Percentiles rank a stretch among this genome's conserved stretches.
phyloP scores from a whole-genome alignment of 345 rosid species.

The Excoecaria cochinchinensis region DNA sequence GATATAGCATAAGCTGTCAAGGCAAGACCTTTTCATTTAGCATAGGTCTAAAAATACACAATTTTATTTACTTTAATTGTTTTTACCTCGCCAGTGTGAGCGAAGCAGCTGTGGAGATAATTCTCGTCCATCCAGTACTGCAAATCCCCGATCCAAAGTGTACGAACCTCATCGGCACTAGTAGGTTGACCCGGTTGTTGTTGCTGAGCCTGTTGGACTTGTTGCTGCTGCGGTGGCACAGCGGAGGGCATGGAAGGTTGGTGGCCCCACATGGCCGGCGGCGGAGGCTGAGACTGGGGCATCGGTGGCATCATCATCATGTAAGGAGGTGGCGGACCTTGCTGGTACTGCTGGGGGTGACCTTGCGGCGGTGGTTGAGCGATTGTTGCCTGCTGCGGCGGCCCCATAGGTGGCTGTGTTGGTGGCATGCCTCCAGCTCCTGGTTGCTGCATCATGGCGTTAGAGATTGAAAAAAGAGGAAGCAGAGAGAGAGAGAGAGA shows the following conservation, averaged over 20 bases:
- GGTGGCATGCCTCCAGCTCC: slow-evolving; percentile 43
- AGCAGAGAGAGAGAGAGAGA: background rate
- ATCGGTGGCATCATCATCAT: slow-evolving; percentile 48
- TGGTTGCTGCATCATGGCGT: slow-evolving; percentile 66
- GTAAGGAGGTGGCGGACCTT: slow-evolving; percentile 31
- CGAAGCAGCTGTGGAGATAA: slow-evolving; percentile 55
- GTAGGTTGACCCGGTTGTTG: slow-evolving; percentile 36
- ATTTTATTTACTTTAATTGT: background rate
- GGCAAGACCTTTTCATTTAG: too few relatives aligned
- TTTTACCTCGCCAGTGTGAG: slow-evolving; percentile 63
- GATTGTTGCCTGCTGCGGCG: slow-evolving; percentile 44
- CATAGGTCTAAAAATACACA: too few relatives aligned
- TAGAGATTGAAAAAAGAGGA: background rate
- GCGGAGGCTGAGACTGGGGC: slow-evolving; percentile 41
- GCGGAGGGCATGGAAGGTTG: slow-evolving; percentile 15
- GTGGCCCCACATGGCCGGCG: slow-evolving; percentile 63
- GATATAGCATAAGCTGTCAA: too few relatives aligned
- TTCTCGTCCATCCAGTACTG: slow-evolving; percentile 95
- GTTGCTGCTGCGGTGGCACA: slow-evolving; percentile 25
- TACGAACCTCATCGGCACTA: slow-evolving; percentile 71
- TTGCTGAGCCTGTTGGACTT: slow-evolving; percentile 29
- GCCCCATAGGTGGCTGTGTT: slow-evolving; percentile 28
- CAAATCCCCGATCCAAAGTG: slow-evolving; percentile 95
- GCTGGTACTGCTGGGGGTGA: slow-evolving; percentile 45
- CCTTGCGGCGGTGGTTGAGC: slow-evolving; percentile 41